A percentile compares a stretch with the other conserved stretches of the same genome.
phyloP scores from a whole-genome alignment of 2,329 filamentous ascomycete genomes.

The Colletotrichum plurivorum region DNA sequence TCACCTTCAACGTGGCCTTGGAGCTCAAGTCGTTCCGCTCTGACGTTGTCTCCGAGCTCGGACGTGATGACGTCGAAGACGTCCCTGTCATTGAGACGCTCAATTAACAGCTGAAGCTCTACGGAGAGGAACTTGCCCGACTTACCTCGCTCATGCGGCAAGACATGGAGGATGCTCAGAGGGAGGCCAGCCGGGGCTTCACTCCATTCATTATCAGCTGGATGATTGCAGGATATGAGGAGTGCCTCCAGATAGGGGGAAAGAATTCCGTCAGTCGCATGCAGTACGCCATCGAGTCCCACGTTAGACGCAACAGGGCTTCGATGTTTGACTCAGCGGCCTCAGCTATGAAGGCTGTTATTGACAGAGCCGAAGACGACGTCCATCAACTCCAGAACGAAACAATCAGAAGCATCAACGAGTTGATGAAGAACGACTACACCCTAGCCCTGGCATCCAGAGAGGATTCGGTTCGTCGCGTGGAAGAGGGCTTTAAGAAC shows the following conservation, averaged over 20 bases:
- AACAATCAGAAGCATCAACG: neutral
- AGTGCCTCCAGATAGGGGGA: neutral
- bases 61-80: neutral
- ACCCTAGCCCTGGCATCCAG: conserved; percentile 9
- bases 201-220: neutral
- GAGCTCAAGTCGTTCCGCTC: neutral
- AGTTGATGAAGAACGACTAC: conserved; percentile 14
- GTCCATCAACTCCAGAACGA: neutral
- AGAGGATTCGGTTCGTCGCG: neutral
- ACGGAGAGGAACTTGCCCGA: neutral
- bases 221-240: conserved; percentile 5
- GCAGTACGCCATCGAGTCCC: neutral
- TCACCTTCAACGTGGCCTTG: neutral
- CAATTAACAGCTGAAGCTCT: neutral
- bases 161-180: conserved; percentile 4
- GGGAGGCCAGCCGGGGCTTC: conserved; percentile 10
- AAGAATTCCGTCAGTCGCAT: neutral
- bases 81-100: neutral
- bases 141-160: neutral
- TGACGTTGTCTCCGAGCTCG: neutral
- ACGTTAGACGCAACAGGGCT: neutral
- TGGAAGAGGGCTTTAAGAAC: neutral
- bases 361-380: neutral
- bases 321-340: conserved; percentile 4
- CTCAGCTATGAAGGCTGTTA: neutral